Percentiles rank a stretch among this genome's conserved stretches.
phyloP scores from a whole-genome alignment of 306 rosid genomes.

The Luffa acutangula region DNA sequence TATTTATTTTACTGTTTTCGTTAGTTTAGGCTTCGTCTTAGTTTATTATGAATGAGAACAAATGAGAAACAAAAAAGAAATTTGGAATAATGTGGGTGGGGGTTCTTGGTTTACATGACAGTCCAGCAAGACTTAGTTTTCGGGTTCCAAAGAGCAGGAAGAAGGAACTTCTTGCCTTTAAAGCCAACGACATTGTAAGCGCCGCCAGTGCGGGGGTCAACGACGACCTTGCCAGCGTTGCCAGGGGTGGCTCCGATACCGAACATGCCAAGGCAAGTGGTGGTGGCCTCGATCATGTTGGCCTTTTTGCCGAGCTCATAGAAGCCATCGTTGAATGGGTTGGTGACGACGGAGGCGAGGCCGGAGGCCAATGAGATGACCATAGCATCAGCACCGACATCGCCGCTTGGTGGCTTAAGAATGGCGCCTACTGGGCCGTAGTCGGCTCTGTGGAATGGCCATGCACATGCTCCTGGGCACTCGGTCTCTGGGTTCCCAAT shows the following conservation, averaged over 20 bases:
- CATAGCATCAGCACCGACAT: slow-evolving; percentile 36
- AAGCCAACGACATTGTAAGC: slow-evolving; percentile 27
- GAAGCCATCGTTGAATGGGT: slow-evolving; percentile 34
- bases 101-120: not conserved
- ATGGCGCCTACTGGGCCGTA: not conserved
- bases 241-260: slow-evolving; percentile 24
- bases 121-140: slow-evolving; percentile 37
- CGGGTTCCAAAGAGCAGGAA: slow-evolving; percentile 53
- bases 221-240: not conserved
- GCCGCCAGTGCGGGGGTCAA: slow-evolving; percentile 18
- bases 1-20: too few relatives aligned
- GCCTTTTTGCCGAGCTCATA: not conserved
- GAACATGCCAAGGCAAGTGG: slow-evolving; percentile 22
- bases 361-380: slow-evolving; percentile 39
- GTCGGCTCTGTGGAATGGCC: slow-evolving; percentile 24
- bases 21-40: too few relatives aligned
- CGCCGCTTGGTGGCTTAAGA: slow-evolving; percentile 30
- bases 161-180: slow-evolving; percentile 24
- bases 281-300: slow-evolving; percentile 5
- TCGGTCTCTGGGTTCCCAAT: slow-evolving; percentile 44
- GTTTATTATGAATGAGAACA: not conserved
- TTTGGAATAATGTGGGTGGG: not conserved
- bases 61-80: not conserved
- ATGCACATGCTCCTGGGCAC: slow-evolving; percentile 45
- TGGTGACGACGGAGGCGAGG: slow-evolving; percentile 37